Evolutionary conservation across 2,329 filamentous ascomycete genomes (phyloP).

Genomic region (Penicillium italicum): DNA sequence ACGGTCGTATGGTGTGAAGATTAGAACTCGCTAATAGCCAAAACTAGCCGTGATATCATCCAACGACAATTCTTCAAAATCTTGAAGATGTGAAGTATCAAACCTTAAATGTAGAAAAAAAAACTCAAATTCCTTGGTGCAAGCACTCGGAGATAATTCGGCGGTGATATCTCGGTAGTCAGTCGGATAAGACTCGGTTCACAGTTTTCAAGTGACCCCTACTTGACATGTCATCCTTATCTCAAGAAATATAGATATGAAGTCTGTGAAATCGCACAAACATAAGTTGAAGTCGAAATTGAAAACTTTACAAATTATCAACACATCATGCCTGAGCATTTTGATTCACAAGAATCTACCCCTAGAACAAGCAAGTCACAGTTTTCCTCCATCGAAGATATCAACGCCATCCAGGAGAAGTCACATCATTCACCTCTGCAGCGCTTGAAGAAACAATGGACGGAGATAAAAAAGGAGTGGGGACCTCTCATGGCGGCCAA

Average conservation of each 20-base stretch:
- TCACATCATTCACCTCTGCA: not conserved
- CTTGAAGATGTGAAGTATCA: no score
- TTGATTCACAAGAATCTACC: not conserved
- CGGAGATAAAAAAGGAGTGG: conserved; percentile 13
- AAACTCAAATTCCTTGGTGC: not conserved
- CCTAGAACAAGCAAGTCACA: not conserved
- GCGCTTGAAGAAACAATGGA: conserved; percentile 11
- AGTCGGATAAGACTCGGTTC: not conserved
- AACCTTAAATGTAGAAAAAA: not conserved
- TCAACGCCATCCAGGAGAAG: not conserved
- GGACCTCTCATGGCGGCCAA: conserved; percentile 21
- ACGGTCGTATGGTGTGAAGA: not conserved
- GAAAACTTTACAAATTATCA: not conserved
- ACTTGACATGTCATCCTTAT: not conserved
- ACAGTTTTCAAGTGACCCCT: not conserved
- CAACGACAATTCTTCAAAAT: not conserved
- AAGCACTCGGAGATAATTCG: not conserved
- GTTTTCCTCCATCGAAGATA: not conserved
- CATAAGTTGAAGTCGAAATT: not conserved
- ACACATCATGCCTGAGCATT: not conserved
- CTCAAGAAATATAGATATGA: conserved; percentile 1
- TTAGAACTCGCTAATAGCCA: not conserved
- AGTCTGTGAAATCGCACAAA: not conserved
- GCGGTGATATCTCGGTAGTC: not conserved
- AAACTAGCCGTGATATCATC: not conserved